Evolutionary conservation across 768 basidiomycete genomes (phyloP), one percentile per base, ranked within the genome.

Genomic region (Cystofilobasidium macerans): DNA sequence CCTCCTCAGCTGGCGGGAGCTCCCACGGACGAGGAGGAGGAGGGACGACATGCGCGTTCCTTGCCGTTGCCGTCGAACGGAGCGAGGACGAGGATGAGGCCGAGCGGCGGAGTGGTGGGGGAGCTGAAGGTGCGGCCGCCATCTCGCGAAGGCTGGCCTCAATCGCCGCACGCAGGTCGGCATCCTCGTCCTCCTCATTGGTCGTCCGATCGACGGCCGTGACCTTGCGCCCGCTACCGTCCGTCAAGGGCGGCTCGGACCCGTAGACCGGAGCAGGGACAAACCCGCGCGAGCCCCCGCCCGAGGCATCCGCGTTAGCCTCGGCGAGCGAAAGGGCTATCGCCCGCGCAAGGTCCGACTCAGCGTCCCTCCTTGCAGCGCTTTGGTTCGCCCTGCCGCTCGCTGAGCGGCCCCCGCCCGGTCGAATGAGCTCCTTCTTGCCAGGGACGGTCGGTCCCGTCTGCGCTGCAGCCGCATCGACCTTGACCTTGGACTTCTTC

Each of bases 251-350:
- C 8, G 86, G 86, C 73, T 87, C 85, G 0, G 85, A 85, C 28
- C 80, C 79, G 53, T 82, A 82, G 82, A 84, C 85, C 26, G 78
- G 72, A 16, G 82, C 73, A n/a, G 77, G 72, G 26, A 85, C 82
- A 71, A 89, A 89, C 32, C 86, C 87, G 0, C 84, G 79, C 65
- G 83, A 81, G 53, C 76, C 75, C 61, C 74, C 79, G 30, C 72
- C 72, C 11, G 61, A 36, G 75, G 79, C 32, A 80, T 78, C 33
- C 56, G 64, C 35, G 63, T 67, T 42, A 79, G 84, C 81, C 74
- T 97, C 94, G 69, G 88, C 82, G 14, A 99, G 78, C 0, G 90
- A 94, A 2, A 95, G 81, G 69, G 91, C 85, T 61, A 99, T 97
- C 8, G 95, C 95, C 11, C 89, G 83, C 73, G 92, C 88, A 1